Base-by-base conservation (phyloP, 2,329 filamentous ascomycete species). In the Niveomyces coronatus region DNA sequence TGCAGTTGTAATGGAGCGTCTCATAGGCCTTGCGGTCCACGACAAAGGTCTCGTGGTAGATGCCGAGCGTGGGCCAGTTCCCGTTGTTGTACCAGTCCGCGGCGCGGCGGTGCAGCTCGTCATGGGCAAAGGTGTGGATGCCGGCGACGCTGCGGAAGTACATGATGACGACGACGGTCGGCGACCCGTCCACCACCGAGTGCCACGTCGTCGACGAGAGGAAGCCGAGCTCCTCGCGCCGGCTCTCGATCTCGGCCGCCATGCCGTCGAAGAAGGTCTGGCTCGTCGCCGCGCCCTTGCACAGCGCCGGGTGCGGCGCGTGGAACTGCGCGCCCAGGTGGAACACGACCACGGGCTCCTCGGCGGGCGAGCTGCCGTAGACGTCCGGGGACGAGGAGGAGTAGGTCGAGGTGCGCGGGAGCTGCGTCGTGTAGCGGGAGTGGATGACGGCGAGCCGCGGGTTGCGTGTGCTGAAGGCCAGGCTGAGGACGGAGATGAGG, bases 1-100 rank as follows among this genome's bases (percentile, higher is more conserved):
- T 53, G 45, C 61, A 63, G 42, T 70, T 65, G 7, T 61, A 44
- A 46, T 74, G 74, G 16, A 76, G 57, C 2, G 57, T 65, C 61
- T 77, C 72, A 53, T 68, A 72, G 8, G 55, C 54, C 4, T 61
- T 58, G 3, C 54, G 52, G 1, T 61, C 61, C 5, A 65, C 63
- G 18, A 60, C 53, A 45, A 68, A 75, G 0, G 65, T 62, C 60
- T 77, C 73, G 48, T 78, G 73, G 43, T 60, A 75, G 45, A 76
- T 67, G 5, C 62, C 62, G 17, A 76, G 47, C 44, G 71, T 59
- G 18, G 49, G 46, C 28, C 55, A 44, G 18, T 60, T 48, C 31
- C 49, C 51, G 35, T 49, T 52, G 38, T 62, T 59, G 51, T 64
- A 71, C 64, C 65, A 74, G 32, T 67, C 61, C 70, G 68, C 71